A percentile compares a stretch with the other conserved stretches of the same genome.
Evolutionary conservation across 352 stramenopile species (phyloP).

Genomic region (Pythium angustatum): DNA sequence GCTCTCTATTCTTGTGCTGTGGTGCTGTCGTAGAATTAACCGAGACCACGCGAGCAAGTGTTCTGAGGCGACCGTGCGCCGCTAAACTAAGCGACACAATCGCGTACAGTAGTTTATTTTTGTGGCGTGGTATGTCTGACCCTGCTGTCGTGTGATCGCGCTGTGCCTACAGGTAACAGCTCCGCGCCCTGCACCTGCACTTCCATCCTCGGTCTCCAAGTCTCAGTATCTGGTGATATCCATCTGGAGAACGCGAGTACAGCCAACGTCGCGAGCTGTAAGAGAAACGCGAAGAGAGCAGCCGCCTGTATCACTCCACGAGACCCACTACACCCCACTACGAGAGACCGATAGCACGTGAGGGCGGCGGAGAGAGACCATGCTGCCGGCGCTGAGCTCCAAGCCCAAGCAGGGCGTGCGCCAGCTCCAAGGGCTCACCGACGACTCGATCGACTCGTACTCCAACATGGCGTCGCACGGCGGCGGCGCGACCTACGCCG

Average conservation of each 20-base stretch:
- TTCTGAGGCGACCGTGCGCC: constrained; percentile 1
- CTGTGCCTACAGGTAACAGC: too few relatives aligned
- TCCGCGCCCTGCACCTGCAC: too few relatives aligned
- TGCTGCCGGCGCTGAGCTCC: constrained; percentile 80
- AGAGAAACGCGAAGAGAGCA: too few relatives aligned
- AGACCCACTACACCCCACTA: not conserved
- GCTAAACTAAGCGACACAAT: not conserved
- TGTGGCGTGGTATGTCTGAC: too few relatives aligned
- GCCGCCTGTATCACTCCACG: too few relatives aligned
- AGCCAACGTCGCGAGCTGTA: too few relatives aligned
- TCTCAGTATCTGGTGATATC: not conserved
- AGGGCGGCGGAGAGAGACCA: not conserved
- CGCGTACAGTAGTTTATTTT: not conserved
- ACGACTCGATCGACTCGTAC: constrained; percentile 89
- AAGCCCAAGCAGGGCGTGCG: constrained; percentile 83
- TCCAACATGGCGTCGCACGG: constrained; percentile 54
- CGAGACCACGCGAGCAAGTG: not conserved
- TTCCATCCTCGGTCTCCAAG: too few relatives aligned
- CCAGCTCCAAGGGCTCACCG: constrained; percentile 76
- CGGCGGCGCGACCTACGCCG: constrained; percentile 43
- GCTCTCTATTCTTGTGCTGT: constrained; percentile 1
- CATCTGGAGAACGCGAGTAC: too few relatives aligned
- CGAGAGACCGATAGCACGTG: not conserved
- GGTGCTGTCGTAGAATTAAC: not conserved
- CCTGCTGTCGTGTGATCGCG: too few relatives aligned